phyloP scores from a whole-genome alignment of 257 asterid genomes.

The Solanum virginianum region DNA sequence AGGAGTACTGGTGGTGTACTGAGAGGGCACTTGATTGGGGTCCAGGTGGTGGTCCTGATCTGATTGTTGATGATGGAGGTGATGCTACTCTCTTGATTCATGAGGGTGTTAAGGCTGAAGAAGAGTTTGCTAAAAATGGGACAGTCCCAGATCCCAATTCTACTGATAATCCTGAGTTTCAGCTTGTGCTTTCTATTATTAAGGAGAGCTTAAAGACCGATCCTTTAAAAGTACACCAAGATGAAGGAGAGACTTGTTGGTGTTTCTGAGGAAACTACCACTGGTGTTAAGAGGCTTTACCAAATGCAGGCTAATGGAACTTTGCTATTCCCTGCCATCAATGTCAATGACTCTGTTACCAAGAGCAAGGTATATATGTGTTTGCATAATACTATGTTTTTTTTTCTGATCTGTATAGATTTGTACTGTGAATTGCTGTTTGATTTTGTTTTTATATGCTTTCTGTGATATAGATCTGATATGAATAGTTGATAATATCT shows the following conservation, averaged over 20 bases:
- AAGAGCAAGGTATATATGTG: constrained; percentile 66
- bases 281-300: constrained; percentile 87
- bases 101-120: constrained; percentile 89
- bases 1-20: constrained; percentile 96
- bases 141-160: constrained; percentile 58
- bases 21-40: constrained; percentile 93
- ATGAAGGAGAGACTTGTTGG: constrained; percentile 86
- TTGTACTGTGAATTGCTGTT: background rate
- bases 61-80: constrained; percentile 87
- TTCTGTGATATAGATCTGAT: background rate
- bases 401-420: background rate
- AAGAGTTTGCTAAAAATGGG: constrained; percentile 46
- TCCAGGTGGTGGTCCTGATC: constrained; percentile 68
- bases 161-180: constrained; percentile 73
- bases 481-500: background rate
- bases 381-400: too few relatives aligned
- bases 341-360: constrained; percentile 78
- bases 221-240: constrained; percentile 47
- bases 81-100: constrained; percentile 76
- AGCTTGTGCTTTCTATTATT: constrained; percentile 56
- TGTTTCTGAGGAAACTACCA: constrained; percentile 89
- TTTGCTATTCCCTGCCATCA: constrained; percentile 72
- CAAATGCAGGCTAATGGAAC: constrained; percentile 83
- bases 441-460: background rate
- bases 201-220: constrained; percentile 55